Conservation (phyloP, 768 basidiomycete species). For the Lactarius psammicola region DNA sequence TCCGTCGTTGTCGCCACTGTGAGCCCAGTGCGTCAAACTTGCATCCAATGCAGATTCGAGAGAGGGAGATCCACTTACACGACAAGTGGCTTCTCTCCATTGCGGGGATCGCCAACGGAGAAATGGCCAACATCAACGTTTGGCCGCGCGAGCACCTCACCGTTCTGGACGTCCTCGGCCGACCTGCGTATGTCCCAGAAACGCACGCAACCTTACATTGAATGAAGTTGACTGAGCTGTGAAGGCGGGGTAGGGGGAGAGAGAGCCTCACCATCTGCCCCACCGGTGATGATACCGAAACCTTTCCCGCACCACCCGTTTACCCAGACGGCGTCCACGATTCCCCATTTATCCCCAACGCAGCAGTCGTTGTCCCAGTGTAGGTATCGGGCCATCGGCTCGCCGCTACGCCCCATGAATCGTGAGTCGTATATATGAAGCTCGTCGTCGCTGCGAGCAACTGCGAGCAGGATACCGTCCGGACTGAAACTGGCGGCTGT, state of each 20-base stretch:
- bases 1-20: slow-evolving; percentile 28
- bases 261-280: slow-evolving; percentile 24
- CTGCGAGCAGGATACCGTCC: slow-evolving; percentile 23
- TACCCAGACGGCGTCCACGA: slow-evolving; percentile 27
- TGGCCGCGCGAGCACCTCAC: slow-evolving; percentile 23
- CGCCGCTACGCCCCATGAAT: slow-evolving; percentile 15
- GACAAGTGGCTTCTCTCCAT: slow-evolving; percentile 26
- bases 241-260: background rate
- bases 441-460: slow-evolving; percentile 27
- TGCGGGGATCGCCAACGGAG: slow-evolving; percentile 25
- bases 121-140: slow-evolving; percentile 28
- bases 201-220: slow-evolving; percentile 23
- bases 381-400: slow-evolving; percentile 16
- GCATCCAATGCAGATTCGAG: background rate
- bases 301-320: slow-evolving; percentile 23
- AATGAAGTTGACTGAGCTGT: background rate
- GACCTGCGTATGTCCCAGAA: slow-evolving; percentile 28
- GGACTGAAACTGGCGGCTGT: slow-evolving; percentile 25
- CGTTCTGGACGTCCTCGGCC: slow-evolving; percentile 23
- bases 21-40: background rate
- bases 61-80: slow-evolving; percentile 20
- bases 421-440: slow-evolving; percentile 28
- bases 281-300: slow-evolving; percentile 25
- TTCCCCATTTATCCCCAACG: slow-evolving; percentile 18
- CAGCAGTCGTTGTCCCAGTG: slow-evolving; percentile 27